Percentiles rank a stretch among this genome's conserved stretches.
Conservation (phyloP, 108 stramenopile species). For the Nitzschia putrida region DNA sequence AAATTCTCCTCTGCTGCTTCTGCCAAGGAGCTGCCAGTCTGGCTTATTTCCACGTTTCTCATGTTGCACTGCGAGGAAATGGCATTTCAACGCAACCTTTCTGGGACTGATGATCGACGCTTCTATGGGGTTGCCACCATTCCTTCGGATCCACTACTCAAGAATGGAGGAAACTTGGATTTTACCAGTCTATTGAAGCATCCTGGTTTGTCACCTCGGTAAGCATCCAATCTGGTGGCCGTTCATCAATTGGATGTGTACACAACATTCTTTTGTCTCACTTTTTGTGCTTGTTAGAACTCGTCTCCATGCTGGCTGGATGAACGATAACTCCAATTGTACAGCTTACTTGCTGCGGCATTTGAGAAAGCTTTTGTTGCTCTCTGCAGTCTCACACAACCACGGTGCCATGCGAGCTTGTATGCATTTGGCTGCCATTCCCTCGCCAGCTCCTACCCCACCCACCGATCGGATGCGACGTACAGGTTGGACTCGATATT, state of each 20-base stretch:
- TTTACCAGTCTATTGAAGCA: slow-evolving; percentile 60
- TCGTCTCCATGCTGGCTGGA: slow-evolving; percentile 70
- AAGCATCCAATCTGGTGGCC: slow-evolving; percentile 2
- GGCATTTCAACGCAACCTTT: slow-evolving; percentile 67
- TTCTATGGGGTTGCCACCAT: slow-evolving; percentile 42
- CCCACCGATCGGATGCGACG: slow-evolving; percentile 39
- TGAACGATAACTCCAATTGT: slow-evolving; percentile 77
- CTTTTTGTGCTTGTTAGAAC: slow-evolving; percentile 28
- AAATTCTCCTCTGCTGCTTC: slow-evolving; percentile 51
- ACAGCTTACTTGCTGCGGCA: slow-evolving; percentile 75
- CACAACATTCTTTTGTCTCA: too few relatives aligned
- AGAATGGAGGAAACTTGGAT: slow-evolving; percentile 49
- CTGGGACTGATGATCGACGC: slow-evolving; percentile 73
- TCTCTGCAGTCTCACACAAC: slow-evolving; percentile 76
- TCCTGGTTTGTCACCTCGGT: slow-evolving; percentile 57
- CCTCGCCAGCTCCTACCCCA: slow-evolving; percentile 46
- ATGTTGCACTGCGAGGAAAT: slow-evolving; percentile 82
- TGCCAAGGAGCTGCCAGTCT: slow-evolving; percentile 84
- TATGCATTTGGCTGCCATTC: slow-evolving; percentile 64
- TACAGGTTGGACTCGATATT: slow-evolving; percentile 40
- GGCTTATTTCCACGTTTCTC: slow-evolving; percentile 82
- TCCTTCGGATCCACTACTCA: slow-evolving; percentile 34
- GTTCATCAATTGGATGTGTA: too few relatives aligned
- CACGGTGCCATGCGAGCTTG: slow-evolving; percentile 70
- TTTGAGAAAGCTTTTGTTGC: slow-evolving; percentile 70